Percentiles rank a stretch among this genome's conserved stretches.
Conservation (phyloP, 768 basidiomycete genomes). For the Xanthoconium purpureum region DNA sequence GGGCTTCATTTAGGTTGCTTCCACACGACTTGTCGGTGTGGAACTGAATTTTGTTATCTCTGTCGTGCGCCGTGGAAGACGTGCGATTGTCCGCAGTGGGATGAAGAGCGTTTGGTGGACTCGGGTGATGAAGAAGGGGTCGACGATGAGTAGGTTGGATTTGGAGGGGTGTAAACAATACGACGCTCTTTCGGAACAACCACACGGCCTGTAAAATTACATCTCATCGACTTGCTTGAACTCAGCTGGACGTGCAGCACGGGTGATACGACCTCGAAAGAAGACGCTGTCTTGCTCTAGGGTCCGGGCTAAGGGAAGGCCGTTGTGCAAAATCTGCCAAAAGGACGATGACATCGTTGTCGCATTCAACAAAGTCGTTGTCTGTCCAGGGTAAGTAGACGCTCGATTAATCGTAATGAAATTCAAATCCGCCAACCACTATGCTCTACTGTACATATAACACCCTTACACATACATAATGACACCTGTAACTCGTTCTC, state of each 20-base stretch:
- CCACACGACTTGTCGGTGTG: conserved; percentile 42
- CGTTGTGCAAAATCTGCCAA: background rate
- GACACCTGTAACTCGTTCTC: too few relatives aligned
- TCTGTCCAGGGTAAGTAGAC: background rate
- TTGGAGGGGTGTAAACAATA: background rate
- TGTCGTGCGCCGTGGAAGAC: conserved; percentile 58
- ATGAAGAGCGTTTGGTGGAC: conserved; percentile 40
- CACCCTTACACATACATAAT: too few relatives aligned
- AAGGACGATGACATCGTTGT: background rate
- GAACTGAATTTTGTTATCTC: conserved; percentile 43
- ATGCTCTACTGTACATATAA: background rate
- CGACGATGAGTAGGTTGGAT: background rate
- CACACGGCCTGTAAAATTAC: too few relatives aligned
- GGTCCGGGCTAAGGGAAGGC: too few relatives aligned
- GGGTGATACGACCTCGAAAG: too few relatives aligned
- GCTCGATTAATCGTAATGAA: too few relatives aligned
- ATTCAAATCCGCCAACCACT: background rate
- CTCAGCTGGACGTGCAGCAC: too few relatives aligned
- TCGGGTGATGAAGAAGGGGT: background rate
- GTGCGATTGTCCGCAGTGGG: conserved; percentile 63
- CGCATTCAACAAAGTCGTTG: too few relatives aligned
- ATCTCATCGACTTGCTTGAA: too few relatives aligned
- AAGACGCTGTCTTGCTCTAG: too few relatives aligned
- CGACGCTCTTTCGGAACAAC: too few relatives aligned
- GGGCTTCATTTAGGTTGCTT: conserved; percentile 38